Percentiles rank a stretch among this genome's conserved stretches.
Evolutionary conservation across 768 basidiomycete genomes (phyloP).

Genomic region (Tylopilus felleus): DNA sequence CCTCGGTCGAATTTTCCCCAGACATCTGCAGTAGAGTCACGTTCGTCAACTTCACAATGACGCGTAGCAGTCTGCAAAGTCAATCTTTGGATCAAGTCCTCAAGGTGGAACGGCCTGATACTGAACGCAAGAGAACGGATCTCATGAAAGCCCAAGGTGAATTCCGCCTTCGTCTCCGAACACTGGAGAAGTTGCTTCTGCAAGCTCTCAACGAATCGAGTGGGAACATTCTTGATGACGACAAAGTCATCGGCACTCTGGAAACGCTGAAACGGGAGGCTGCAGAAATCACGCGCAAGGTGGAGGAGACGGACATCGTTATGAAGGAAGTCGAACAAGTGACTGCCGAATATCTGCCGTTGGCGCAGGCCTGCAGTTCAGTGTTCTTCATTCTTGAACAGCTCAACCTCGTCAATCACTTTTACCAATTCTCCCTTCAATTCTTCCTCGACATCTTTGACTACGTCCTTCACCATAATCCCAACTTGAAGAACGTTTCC

Average conservation of each 20-base stretch:
- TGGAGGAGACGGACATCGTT: slow-evolving; percentile 92
- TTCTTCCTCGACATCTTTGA: slow-evolving; percentile 99
- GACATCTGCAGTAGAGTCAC: slow-evolving; percentile 98
- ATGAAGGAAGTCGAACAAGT: slow-evolving; percentile 97
- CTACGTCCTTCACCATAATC: slow-evolving; percentile 88
- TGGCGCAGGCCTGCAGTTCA: slow-evolving; percentile 94
- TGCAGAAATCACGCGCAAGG: slow-evolving; percentile 91
- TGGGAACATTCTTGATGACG: slow-evolving; percentile 97
- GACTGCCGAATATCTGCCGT: slow-evolving; percentile 88
- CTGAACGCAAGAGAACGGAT: slow-evolving; percentile 92
- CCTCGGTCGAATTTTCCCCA: slow-evolving; percentile 95
- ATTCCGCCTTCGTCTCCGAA: slow-evolving; percentile 88
- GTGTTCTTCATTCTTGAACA: slow-evolving; percentile 98
- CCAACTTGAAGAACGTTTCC: slow-evolving; percentile 75
- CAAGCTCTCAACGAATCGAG: slow-evolving; percentile 95
- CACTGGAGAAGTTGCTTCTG: slow-evolving; percentile 87
- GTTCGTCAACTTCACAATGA: slow-evolving; percentile 98
- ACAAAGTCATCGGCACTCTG: slow-evolving; percentile 95
- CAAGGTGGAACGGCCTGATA: slow-evolving; percentile 95
- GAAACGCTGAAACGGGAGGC: slow-evolving; percentile 96
- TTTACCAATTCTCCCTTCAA: slow-evolving; percentile 96
- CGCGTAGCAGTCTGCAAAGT: slow-evolving; percentile 95
- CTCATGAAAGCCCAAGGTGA: slow-evolving; percentile 98
- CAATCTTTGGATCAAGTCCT: slow-evolving; percentile 97
- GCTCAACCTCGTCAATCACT: slow-evolving; percentile 90